phyloP scores from a whole-genome alignment of 345 rosid species.

The Syzygium oleosum region DNA sequence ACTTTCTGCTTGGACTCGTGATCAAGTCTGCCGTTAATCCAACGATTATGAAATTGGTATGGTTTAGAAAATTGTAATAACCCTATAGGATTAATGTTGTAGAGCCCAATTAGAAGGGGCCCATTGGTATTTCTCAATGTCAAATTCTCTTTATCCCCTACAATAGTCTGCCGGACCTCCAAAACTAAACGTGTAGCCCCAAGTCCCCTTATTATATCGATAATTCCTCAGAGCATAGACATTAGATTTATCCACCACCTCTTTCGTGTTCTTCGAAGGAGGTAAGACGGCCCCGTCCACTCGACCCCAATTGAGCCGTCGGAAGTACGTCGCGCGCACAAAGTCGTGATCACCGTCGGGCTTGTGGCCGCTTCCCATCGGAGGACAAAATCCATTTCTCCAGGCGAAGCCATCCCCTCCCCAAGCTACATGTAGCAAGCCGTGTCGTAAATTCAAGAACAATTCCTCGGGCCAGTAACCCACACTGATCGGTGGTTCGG shows the following conservation, averaged over 20 bases:
- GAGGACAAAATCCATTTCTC: no score
- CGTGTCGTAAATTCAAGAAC: background rate
- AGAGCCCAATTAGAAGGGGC: background rate
- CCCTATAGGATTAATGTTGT: background rate
- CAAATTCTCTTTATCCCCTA: background rate
- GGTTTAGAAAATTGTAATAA: background rate
- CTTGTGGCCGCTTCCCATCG: no score
- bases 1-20: background rate
- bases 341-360: no score
- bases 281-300: no score
- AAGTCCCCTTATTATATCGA: rapidly evolving
- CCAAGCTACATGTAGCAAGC: background rate
- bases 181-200: background rate
- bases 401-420: no score
- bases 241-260: no score
- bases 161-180: background rate
- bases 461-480: background rate
- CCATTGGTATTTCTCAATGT: background rate
- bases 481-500: background rate
- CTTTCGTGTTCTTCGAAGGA: no score
- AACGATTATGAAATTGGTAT: background rate
- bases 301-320: no score
- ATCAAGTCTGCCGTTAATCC: background rate
- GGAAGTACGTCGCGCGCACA: no score
- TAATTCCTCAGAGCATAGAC: no score